These are phyloP conservation scores for Wallacemonas sp. DNA, from an alignment of 208 protist species.

Conservation along the genomic window DNA sequence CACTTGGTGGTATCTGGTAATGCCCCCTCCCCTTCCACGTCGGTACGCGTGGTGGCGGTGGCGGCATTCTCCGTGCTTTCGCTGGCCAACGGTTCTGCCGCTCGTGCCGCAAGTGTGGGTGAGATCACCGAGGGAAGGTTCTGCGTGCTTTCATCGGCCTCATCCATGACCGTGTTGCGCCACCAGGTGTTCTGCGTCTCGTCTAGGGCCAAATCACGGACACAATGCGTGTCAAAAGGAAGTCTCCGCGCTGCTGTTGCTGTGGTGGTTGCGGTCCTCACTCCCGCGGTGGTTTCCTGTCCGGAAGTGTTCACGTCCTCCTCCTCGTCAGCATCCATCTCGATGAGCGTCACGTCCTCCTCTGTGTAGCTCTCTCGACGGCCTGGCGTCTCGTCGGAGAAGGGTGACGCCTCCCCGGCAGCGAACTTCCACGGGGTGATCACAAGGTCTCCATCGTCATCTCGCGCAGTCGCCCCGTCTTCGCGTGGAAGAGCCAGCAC, in stretches of 20 bases:
- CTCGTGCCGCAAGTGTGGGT: too few relatives aligned
- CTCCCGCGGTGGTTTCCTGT: neutral
- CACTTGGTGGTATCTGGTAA: neutral
- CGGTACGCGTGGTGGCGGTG: too few relatives aligned
- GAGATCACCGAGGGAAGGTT: too few relatives aligned
- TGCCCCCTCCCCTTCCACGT: neutral
- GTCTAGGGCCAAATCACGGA: neutral
- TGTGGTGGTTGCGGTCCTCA: neutral
- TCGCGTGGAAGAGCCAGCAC: too few relatives aligned
- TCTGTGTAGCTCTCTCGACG: neutral
- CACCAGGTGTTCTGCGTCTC: constrained; percentile 16
- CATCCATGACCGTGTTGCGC: neutral
- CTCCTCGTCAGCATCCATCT: constrained; percentile 9
- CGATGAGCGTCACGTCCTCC: constrained; percentile 13
- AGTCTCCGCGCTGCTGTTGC: neutral
- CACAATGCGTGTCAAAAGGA: constrained; percentile 5
- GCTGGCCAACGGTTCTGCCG: too few relatives aligned
- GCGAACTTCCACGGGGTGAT: constrained; percentile 4
- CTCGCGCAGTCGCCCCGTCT: too few relatives aligned
- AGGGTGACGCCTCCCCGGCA: neutral
- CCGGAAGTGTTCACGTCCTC: neutral
- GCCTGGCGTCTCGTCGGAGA: neutral
- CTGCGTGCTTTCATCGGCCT: too few relatives aligned
- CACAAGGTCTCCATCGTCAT: too few relatives aligned
- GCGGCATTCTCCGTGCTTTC: too few relatives aligned